A percentile compares a stretch with the other conserved stretches of the same genome.
Evolutionary conservation across 2,329 filamentous ascomycete species (phyloP).

Genomic region (Pezicula neosporulosa): DNA sequence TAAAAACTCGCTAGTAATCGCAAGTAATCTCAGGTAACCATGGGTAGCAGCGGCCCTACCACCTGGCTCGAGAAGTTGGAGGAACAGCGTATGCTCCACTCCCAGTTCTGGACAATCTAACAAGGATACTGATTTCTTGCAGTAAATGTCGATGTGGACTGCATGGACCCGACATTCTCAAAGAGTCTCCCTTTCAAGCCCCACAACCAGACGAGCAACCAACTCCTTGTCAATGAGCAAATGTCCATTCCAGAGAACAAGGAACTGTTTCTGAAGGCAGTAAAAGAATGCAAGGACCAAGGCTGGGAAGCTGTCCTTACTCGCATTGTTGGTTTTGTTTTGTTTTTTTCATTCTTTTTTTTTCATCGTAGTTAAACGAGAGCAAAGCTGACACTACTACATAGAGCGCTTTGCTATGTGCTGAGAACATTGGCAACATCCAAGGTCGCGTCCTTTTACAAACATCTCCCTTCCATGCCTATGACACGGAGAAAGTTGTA

Average conservation of each 20-base stretch:
- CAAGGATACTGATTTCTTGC: neutral
- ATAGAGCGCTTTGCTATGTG: slow-evolving; percentile 6
- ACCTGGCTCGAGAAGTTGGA: slow-evolving; percentile 42
- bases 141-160: slow-evolving; percentile 50
- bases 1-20: neutral
- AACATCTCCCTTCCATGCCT: slow-evolving; percentile 42
- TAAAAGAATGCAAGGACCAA: slow-evolving; percentile 39
- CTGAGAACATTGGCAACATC: slow-evolving; percentile 39
- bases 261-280: slow-evolving; percentile 36
- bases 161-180: slow-evolving; percentile 47
- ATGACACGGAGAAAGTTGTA: slow-evolving; percentile 40
- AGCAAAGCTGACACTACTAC: neutral
- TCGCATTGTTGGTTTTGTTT: slow-evolving; percentile 33
- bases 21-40: slow-evolving; percentile 18
- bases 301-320: slow-evolving; percentile 47
- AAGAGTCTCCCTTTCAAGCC: slow-evolving; percentile 40
- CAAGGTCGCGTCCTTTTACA: slow-evolving; percentile 46
- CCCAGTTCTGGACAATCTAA: too few species aligned
- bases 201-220: slow-evolving; percentile 48
- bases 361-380: neutral
- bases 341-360: too few species aligned
- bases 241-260: slow-evolving; percentile 40
- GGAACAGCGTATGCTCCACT: slow-evolving; percentile 31
- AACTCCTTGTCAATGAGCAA: slow-evolving; percentile 44
- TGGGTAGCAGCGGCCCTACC: slow-evolving; percentile 27